phyloP scores from a whole-genome alignment of 192 early-diverging fungal species.

The Linnemannia hyalina region DNA sequence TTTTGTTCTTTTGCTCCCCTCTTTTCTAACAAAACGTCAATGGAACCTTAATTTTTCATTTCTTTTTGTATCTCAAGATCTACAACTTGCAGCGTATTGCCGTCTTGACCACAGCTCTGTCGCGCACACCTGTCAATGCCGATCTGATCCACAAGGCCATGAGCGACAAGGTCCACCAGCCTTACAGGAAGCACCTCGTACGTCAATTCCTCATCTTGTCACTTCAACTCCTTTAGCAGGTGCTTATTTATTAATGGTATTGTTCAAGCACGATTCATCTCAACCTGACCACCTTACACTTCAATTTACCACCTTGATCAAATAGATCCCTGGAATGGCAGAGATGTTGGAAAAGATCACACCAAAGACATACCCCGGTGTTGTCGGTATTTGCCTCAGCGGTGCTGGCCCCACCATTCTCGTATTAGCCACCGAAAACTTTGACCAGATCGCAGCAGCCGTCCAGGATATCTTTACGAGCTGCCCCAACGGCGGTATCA shows the following conservation, averaged over 20 bases:
- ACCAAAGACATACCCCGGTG: slow-evolving; percentile 81
- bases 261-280: neutral
- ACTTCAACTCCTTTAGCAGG: neutral
- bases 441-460: slow-evolving; percentile 84
- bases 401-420: slow-evolving; percentile 98
- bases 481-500: slow-evolving; percentile 64
- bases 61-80: slow-evolving; percentile 45
- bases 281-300: neutral
- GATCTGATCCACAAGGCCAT: slow-evolving; percentile 91
- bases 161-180: slow-evolving; percentile 97
- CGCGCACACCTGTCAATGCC: slow-evolving; percentile 76
- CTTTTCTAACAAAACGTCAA: neutral
- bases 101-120: slow-evolving; percentile 90
- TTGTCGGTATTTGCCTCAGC: slow-evolving; percentile 93
- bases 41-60: slow-evolving; percentile 14
- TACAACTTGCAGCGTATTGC: slow-evolving; percentile 96
- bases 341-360: slow-evolving; percentile 84
- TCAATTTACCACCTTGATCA: neutral
- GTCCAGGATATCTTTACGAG: slow-evolving; percentile 73
- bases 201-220: neutral
- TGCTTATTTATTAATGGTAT: neutral
- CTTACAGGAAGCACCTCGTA: slow-evolving; percentile 93
- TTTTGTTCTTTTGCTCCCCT: neutral
- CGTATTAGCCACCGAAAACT: slow-evolving; percentile 86
- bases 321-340: slow-evolving; percentile 86